Base-by-base conservation (phyloP, 768 basidiomycete genomes). In the Suillus hirtellus region DNA sequence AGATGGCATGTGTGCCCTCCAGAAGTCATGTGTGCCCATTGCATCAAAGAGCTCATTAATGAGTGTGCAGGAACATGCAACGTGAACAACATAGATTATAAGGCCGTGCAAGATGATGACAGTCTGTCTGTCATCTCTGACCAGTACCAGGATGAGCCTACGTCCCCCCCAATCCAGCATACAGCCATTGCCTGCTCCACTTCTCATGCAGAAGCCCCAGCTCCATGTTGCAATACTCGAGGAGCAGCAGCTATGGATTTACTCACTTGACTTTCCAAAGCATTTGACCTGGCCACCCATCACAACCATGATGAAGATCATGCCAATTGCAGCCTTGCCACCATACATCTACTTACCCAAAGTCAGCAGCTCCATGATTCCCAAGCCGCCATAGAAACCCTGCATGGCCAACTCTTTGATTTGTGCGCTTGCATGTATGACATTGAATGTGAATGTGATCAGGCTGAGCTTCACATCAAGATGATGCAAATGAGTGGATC, bases 201-300 rank as follows among this genome's bases (percentile, higher is more conserved):
- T 10, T 4, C 44, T 46, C 38, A 4, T 4, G 54, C 46, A 49
- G 59, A 65, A 37, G 47, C 65, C 60, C 59, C 68, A 17, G 27
- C 49, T 38, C 46, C n/a, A 21, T 24, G 61, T 60, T 52, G 52
- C 46, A 61, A 64, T 27, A 3, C 21, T 47, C 54, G 7, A 21
- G 64, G 62, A 15, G 63, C 60, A 8, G 65, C 64, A 9, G 67
- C 69, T 12, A 50, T 56, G 3, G 73, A 73, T 19, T 67, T 75
- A 21, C 34, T 72, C 19, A 62, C 38, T 7, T 60, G 52, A 2
- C 63, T 77, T 31, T 43, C 70, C 4, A 8, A 34, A 37, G 68
- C 72, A 3, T 65, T 76, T 46, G 72, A 77, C 62, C 76, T 73
- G 8, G 60, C 60, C 4, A 64, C 67, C n/a, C 71, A 70, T 19